A percentile compares a stretch with the other conserved stretches of the same genome.
Conservation (phyloP, 306 rosid genomes). For the Citrullus amarus region DNA sequence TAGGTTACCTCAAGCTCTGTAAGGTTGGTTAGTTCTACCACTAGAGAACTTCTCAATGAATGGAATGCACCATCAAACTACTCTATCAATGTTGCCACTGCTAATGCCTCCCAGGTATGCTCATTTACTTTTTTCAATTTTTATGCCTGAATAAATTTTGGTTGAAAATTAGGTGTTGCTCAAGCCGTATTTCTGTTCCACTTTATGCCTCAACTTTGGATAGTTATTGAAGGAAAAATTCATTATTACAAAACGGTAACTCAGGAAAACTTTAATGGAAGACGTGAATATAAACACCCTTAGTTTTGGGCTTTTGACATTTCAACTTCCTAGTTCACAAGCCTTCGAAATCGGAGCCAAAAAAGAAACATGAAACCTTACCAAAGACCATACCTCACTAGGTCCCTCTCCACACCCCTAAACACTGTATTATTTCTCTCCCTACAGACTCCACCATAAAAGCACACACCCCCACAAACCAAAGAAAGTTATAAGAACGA, state of each 20-base stretch:
- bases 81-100: slow-evolving; percentile 90
- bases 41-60: slow-evolving; percentile 64
- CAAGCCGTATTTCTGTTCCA: background rate
- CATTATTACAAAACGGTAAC: background rate
- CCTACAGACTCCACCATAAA: too few species aligned
- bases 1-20: slow-evolving; percentile 83
- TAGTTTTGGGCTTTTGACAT: background rate
- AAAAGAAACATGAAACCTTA: too few species aligned
- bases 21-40: slow-evolving; percentile 71
- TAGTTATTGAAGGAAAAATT: background rate
- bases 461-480: too few species aligned
- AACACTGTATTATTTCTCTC: too few species aligned
- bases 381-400: too few species aligned
- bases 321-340: too few species aligned
- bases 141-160: background rate
- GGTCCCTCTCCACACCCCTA: too few species aligned
- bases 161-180: background rate
- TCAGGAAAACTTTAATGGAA: background rate
- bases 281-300: background rate
- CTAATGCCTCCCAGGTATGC: slow-evolving; percentile 83
- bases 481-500: background rate
- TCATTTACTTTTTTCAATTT: background rate
- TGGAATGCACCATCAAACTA: slow-evolving; percentile 78
- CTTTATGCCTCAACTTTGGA: background rate
- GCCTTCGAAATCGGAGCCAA: too few species aligned